Percentiles rank a stretch among this genome's conserved stretches.
Conservation (phyloP, 768 basidiomycete species). For the Suillus occidentalis region DNA sequence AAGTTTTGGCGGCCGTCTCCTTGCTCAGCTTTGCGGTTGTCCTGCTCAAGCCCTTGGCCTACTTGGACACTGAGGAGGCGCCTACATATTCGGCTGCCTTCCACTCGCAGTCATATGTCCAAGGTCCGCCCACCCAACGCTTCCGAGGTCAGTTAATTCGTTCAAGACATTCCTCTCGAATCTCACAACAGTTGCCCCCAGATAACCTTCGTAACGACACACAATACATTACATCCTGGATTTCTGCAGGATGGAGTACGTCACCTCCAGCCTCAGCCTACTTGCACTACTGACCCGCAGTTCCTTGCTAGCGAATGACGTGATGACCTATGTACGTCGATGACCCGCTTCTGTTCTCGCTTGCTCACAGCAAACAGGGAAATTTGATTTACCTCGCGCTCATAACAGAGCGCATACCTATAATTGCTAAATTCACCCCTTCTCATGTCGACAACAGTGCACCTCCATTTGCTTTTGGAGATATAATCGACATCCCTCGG, state of each 20-base stretch:
- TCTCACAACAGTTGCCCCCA: conserved; percentile 20
- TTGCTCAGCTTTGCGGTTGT: conserved; percentile 20
- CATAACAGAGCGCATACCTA: conserved; percentile 58
- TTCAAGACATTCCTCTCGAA: too few relatives aligned
- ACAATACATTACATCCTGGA: conserved; percentile 73
- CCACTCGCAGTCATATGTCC: conserved; percentile 17
- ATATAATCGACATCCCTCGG: conserved; percentile 60
- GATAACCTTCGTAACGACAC: conserved; percentile 63
- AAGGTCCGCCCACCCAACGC: conserved; percentile 52
- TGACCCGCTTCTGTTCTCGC: neutral
- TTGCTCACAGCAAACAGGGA: conserved; percentile 38
- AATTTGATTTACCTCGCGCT: conserved; percentile 61
- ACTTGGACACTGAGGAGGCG: neutral
- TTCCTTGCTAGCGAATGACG: conserved; percentile 60
- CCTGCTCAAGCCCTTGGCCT: conserved; percentile 3
- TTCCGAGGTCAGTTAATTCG: conserved; percentile 49
- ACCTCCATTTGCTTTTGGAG: conserved; percentile 54
- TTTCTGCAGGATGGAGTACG: conserved; percentile 77
- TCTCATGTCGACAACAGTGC: conserved; percentile 52
- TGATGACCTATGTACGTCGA: conserved; percentile 63
- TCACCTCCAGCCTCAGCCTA: conserved; percentile 9
- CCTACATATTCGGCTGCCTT: neutral
- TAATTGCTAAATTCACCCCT: conserved; percentile 58
- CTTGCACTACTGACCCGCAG: conserved; percentile 1
- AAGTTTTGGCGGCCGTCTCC: conserved; percentile 30